Percentiles rank a stretch among this genome's conserved stretches.
Evolutionary conservation across 371 early-diverging fungal species (phyloP).

Genomic region (Polyrhizophydium stewartii): DNA sequence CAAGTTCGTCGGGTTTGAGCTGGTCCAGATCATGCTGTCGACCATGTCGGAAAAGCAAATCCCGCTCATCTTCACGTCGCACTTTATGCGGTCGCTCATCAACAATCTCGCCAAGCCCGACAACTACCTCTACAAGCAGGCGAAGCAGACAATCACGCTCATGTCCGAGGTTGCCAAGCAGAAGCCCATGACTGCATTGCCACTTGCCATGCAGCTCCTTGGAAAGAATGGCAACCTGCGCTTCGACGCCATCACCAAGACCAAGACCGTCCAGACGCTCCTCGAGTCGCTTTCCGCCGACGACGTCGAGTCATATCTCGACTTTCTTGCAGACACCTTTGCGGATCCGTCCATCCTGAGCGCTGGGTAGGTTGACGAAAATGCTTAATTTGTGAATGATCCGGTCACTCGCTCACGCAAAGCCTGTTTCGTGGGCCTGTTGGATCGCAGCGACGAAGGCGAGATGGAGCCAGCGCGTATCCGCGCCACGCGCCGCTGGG

Average conservation of each 20-base stretch:
- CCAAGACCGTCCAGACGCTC: constrained; percentile 72
- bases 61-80: constrained; percentile 72
- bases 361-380: constrained; percentile 2
- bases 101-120: constrained; percentile 73
- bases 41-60: constrained; percentile 47
- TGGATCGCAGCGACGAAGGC: not conserved
- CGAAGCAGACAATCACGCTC: constrained; percentile 58
- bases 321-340: constrained; percentile 65
- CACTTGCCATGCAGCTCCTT: constrained; percentile 65
- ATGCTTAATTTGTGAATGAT: constrained; percentile 4
- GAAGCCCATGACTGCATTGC: constrained; percentile 52
- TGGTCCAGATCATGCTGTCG: constrained; percentile 68
- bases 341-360: constrained; percentile 29
- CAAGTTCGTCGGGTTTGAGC: constrained; percentile 82
- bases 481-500: constrained; percentile 46
- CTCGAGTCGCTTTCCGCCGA: constrained; percentile 64
- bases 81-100: constrained; percentile 77
- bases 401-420: no score
- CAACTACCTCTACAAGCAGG: constrained; percentile 72
- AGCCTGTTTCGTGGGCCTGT: no score
- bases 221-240: constrained; percentile 64
- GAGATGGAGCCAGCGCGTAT: not conserved
- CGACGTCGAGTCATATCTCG: constrained; percentile 64
- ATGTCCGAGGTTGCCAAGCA: constrained; percentile 16
- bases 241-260: constrained; percentile 71